Evolutionary conservation across 2,329 filamentous ascomycete species (phyloP).

Genomic region (Plenodomus lindquistii): DNA sequence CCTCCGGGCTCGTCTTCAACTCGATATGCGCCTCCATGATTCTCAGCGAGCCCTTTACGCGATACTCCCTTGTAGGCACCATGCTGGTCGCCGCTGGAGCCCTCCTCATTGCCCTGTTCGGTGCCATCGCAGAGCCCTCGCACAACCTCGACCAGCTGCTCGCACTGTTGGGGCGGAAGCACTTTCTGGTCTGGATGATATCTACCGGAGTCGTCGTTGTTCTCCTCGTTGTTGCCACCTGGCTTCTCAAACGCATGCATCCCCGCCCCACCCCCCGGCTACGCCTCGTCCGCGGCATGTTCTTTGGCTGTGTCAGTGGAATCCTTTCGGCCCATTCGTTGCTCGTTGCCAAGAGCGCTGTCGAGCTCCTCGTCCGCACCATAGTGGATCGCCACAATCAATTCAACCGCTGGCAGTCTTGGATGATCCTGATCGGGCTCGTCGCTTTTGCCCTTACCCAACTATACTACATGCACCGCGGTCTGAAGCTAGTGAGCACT

Average conservation of each 20-base stretch:
- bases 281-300: constrained; percentile 77
- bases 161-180: constrained; percentile 68
- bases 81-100: constrained; percentile 85
- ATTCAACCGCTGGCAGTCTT: constrained; percentile 93
- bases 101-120: constrained; percentile 90
- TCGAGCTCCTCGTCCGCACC: constrained; percentile 88
- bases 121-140: constrained; percentile 88
- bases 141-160: constrained; percentile 85
- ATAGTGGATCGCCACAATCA: constrained; percentile 86
- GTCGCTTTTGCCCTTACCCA: constrained; percentile 83
- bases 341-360: constrained; percentile 92
- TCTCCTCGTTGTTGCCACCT: constrained; percentile 61
- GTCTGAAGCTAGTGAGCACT: constrained; percentile 91
- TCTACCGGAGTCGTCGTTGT: constrained; percentile 75
- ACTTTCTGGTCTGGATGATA: constrained; percentile 89
- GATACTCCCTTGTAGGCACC: constrained; percentile 89
- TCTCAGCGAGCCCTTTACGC: constrained; percentile 89
- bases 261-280: constrained; percentile 62
- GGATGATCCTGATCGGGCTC: constrained; percentile 83
- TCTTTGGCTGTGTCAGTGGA: constrained; percentile 84
- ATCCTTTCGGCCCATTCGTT: constrained; percentile 93
- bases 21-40: constrained; percentile 95
- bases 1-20: constrained; percentile 95
- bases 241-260: constrained; percentile 44
- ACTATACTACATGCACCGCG: constrained; percentile 92